These are phyloP conservation scores for Eucalyptus sp. DNA, from an alignment of 345 rosid genomes.

Conservation along the genomic window DNA sequence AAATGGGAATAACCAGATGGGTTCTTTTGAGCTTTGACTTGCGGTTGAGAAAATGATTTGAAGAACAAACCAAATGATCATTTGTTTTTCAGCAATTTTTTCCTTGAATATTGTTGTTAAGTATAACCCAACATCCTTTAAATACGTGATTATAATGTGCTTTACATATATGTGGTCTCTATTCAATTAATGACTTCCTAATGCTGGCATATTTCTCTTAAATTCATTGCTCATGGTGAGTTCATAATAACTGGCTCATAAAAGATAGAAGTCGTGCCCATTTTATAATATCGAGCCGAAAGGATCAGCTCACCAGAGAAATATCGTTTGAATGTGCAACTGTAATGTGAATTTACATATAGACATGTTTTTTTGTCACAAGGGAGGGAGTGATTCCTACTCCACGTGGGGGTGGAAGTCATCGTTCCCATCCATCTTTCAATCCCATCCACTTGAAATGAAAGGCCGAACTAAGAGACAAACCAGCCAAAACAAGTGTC, in stretches of 20 bases:
- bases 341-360: background rate
- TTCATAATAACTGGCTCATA: background rate
- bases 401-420: background rate
- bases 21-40: background rate
- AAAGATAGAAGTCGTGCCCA: background rate
- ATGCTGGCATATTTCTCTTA: background rate
- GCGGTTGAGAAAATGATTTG: background rate
- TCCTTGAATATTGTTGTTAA: background rate
- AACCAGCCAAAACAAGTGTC: background rate
- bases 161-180: background rate
- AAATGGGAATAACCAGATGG: background rate
- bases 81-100: background rate
- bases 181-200: background rate
- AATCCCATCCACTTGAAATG: background rate
- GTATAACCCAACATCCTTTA: background rate
- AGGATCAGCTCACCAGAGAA: background rate
- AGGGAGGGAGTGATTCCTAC: background rate
- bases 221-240: background rate
- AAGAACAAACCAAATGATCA: background rate
- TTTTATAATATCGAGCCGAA: background rate
- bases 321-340: background rate
- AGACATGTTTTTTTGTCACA: background rate
- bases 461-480: background rate
- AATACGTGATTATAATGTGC: background rate
- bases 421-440: background rate